Percentiles rank a stretch among this genome's conserved stretches.
phyloP scores from a whole-genome alignment of 305 asterid species.

The Fraxinus greggii region DNA sequence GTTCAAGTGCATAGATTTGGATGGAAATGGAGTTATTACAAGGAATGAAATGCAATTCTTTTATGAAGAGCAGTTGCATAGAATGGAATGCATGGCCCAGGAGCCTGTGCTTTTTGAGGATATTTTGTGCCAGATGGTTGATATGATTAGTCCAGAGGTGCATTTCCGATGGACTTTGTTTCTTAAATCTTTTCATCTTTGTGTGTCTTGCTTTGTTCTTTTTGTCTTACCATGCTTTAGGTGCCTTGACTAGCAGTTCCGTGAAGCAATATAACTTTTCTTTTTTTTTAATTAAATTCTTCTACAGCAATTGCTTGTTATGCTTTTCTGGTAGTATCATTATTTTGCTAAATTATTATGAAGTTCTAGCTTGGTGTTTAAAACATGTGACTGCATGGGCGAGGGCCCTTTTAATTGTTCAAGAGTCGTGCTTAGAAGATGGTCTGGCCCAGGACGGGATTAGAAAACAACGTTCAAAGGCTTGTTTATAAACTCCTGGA shows the following conservation, averaged over 20 bases:
- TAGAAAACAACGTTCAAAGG: not conserved
- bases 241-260: conserved; percentile 9
- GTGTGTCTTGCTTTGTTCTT: not conserved
- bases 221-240: conserved; percentile 7
- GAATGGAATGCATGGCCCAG: conserved; percentile 99
- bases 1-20: conserved; percentile 99
- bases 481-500: not conserved
- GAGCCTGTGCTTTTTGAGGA: conserved; percentile 99
- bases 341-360: not conserved
- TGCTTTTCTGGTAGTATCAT: conserved; percentile 12
- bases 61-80: conserved; percentile 98
- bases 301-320: conserved; percentile 8
- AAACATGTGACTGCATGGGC: not conserved
- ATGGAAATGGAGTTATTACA: conserved; percentile 88
- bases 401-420: not conserved
- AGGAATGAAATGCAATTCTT: conserved; percentile 96
- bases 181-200: not conserved
- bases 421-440: not conserved
- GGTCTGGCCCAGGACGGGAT: not conserved
- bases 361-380: conserved; percentile 2
- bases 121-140: conserved; percentile 94
- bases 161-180: conserved; percentile 22
- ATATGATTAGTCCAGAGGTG: conserved; percentile 95
- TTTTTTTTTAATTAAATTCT: not conserved
- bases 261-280: conserved; percentile 12